These are phyloP conservation scores for Aspergillus mulundensis DNA, from an alignment of 495 filamentous ascomycete genomes.

Conservation along the genomic window DNA sequence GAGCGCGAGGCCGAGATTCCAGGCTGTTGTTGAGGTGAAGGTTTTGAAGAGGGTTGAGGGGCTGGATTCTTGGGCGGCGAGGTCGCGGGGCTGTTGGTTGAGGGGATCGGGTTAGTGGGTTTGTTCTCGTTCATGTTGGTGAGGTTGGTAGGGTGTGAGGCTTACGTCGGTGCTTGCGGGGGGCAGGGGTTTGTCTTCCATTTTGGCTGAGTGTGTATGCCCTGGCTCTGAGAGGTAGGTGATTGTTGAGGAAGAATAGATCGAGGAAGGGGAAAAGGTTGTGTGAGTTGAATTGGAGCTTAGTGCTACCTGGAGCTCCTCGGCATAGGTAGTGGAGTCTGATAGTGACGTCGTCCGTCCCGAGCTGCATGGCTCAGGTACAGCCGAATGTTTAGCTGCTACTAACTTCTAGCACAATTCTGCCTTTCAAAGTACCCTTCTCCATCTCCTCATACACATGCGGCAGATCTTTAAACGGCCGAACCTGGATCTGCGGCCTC, in stretches of 20 bases:
- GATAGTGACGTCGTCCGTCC: constrained; percentile 2
- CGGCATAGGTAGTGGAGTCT: background rate
- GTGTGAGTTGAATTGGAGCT: constrained; percentile 1
- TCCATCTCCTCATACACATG: constrained; percentile 46
- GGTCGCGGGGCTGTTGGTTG: constrained; percentile 42
- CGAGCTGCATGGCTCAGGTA: background rate
- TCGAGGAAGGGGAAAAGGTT: background rate
- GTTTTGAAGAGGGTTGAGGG: constrained; percentile 49
- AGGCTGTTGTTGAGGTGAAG: constrained; percentile 66
- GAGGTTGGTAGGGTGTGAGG: background rate
- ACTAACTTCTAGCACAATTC: constrained; percentile 34
- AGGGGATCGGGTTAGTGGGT: background rate
- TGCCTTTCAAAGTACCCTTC: constrained; percentile 37
- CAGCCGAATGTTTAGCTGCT: background rate
- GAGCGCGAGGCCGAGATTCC: constrained; percentile 59
- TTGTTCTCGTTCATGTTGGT: background rate
- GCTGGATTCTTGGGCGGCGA: constrained; percentile 48
- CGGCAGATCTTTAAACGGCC: constrained; percentile 42
- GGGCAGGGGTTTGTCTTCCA: constrained; percentile 30
- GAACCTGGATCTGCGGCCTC: constrained; percentile 42
- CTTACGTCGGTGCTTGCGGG: constrained; percentile 37
- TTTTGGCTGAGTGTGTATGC: constrained; percentile 12
- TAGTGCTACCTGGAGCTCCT: background rate
- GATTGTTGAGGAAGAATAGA: background rate
- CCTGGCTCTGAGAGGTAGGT: background rate